phyloP scores from a whole-genome alignment of 768 basidiomycete genomes.

The Mrakia blollopis region DNA sequence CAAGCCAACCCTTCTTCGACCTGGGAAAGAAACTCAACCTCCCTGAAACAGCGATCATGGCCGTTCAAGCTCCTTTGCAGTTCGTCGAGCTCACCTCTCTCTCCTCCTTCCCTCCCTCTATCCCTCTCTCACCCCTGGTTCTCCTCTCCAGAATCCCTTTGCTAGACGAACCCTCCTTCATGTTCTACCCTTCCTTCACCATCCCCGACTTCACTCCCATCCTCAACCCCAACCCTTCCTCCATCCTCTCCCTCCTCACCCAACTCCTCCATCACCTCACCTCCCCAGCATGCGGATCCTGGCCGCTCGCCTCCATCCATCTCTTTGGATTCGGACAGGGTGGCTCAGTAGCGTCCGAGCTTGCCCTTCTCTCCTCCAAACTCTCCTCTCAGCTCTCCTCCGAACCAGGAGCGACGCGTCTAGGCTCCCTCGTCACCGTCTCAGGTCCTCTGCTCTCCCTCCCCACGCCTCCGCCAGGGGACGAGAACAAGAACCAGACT shows the following conservation, averaged over 20 bases:
- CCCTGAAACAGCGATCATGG: conserved; percentile 84
- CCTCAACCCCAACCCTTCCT: conserved; percentile 63
- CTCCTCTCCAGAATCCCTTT: conserved; percentile 27
- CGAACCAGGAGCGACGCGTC: conserved; percentile 34
- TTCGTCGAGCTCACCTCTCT: conserved; percentile 40
- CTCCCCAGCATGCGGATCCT: conserved; percentile 52
- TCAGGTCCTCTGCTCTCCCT: conserved; percentile 73
- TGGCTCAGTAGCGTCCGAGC: conserved; percentile 69
- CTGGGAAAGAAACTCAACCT: conserved; percentile 69
- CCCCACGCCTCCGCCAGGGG: conserved; percentile 52
- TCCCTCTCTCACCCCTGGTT: too few relatives aligned
- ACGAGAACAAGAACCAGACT: conserved; percentile 51
- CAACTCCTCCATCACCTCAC: conserved; percentile 57
- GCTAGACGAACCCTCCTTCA: conserved; percentile 28
- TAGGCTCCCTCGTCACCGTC: conserved; percentile 66
- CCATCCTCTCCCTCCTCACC: conserved; percentile 57
- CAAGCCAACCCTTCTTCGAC: conserved; percentile 66
- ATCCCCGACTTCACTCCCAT: conserved; percentile 30
- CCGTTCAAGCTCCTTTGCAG: conserved; percentile 72
- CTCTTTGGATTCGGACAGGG: conserved; percentile 86
- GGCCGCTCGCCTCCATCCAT: conserved; percentile 68
- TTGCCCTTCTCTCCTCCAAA: conserved; percentile 48
- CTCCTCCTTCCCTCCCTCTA: background rate
- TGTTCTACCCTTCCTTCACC: conserved; percentile 33
- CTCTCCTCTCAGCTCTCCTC: conserved; percentile 23